Evolutionary conservation across 2,329 filamentous ascomycete species (phyloP).

Genomic region (Arthrobotrys musiformis): DNA sequence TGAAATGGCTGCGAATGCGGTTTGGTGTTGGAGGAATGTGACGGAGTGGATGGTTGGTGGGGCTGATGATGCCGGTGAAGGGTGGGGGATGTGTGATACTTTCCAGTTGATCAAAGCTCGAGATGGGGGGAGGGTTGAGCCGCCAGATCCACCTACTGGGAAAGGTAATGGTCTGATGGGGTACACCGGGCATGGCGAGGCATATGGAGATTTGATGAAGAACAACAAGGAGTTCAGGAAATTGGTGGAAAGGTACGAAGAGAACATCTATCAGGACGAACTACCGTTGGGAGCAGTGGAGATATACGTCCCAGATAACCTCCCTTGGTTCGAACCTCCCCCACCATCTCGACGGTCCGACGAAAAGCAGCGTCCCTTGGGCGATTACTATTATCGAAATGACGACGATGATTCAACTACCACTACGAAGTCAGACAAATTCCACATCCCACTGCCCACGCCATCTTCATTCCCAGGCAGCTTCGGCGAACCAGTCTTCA

Average conservation of each 20-base stretch:
- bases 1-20: constrained; percentile 58
- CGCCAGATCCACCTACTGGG: constrained; percentile 23
- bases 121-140: constrained; percentile 41
- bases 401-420: constrained; percentile 1
- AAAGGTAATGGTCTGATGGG: background rate
- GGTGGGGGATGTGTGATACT: constrained; percentile 59
- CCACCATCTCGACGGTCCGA: constrained; percentile 1
- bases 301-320: constrained; percentile 26
- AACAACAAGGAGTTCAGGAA: constrained; percentile 1
- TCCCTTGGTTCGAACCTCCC: constrained; percentile 20
- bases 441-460: constrained; percentile 33
- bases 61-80: constrained; percentile 54
- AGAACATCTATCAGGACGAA: constrained; percentile 43
- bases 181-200: background rate
- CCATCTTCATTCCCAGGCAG: constrained; percentile 40
- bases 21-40: constrained; percentile 59
- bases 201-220: constrained; percentile 1
- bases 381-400: background rate
- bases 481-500: constrained; percentile 56
- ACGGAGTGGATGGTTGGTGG: constrained; percentile 58
- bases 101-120: constrained; percentile 58
- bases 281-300: constrained; percentile 19
- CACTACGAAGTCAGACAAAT: constrained; percentile 27
- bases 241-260: constrained; percentile 31
- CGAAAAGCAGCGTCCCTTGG: background rate